Conservation (phyloP, 495 filamentous ascomycete genomes). For the Tetracladium setigerum region DNA sequence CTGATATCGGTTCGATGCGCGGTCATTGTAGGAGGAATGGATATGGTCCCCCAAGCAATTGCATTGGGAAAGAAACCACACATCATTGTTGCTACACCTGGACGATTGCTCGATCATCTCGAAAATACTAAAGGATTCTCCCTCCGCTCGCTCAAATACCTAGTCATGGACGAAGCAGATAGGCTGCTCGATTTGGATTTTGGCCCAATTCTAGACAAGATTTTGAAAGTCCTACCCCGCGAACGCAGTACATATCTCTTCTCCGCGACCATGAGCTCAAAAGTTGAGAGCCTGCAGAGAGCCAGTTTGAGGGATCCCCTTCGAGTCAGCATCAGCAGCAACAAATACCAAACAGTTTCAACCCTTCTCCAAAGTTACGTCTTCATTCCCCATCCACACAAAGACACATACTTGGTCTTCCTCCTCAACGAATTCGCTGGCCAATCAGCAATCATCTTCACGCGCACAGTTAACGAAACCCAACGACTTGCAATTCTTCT, state of each 20-base stretch:
- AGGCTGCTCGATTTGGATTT: constrained; percentile 91
- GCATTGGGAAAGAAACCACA: constrained; percentile 89
- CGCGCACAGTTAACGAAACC: constrained; percentile 85
- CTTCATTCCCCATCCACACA: constrained; percentile 82
- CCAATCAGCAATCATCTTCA: constrained; percentile 83
- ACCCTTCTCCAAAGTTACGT: constrained; percentile 76
- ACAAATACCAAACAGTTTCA: constrained; percentile 81
- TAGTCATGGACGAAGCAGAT: constrained; percentile 95
- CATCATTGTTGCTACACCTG: constrained; percentile 81
- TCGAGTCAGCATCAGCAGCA: constrained; percentile 63
- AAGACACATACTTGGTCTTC: constrained; percentile 84
- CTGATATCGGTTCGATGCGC: constrained; percentile 72
- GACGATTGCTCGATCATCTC: constrained; percentile 83
- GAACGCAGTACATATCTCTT: constrained; percentile 82
- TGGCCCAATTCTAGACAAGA: constrained; percentile 84
- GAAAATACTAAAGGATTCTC: constrained; percentile 97
- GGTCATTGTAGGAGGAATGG: constrained; percentile 85
- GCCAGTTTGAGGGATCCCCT: constrained; percentile 77
- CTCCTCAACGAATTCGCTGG: constrained; percentile 79
- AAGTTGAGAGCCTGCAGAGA: constrained; percentile 85
- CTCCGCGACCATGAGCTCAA: constrained; percentile 86
- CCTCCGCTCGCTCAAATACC: constrained; percentile 66
- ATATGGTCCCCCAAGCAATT: constrained; percentile 86
- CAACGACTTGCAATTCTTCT: constrained; percentile 78
- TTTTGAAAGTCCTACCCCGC: constrained; percentile 81